phyloP scores from a whole-genome alignment of 208 protist species.

The Strigomonas galati region DNA sequence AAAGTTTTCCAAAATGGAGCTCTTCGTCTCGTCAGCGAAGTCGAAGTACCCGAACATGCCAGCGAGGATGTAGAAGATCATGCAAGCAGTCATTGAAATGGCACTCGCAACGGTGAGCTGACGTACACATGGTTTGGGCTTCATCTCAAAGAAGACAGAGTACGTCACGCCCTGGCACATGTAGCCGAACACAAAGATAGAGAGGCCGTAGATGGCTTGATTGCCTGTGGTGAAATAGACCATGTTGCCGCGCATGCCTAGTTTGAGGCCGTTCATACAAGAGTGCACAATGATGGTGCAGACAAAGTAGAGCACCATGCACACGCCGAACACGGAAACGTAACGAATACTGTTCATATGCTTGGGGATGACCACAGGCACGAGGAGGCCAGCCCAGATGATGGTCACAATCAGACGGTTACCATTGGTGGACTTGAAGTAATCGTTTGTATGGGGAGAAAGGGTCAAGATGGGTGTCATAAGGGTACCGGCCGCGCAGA shows the following conservation, averaged over 20 bases:
- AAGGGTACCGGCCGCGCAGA: conserved; percentile 47
- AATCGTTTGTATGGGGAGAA: conserved; percentile 17
- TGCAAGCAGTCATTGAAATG: conserved; percentile 57
- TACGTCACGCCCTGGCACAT: conserved; percentile 34
- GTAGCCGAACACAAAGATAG: conserved; percentile 1
- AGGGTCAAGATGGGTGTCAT: conserved; percentile 26
- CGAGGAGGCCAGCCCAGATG: conserved; percentile 50
- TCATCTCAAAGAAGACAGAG: conserved; percentile 55
- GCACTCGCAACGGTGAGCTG: conserved; percentile 37
- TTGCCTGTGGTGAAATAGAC: conserved; percentile 44
- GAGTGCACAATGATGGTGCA: conserved; percentile 55
- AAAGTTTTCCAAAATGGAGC: conserved; percentile 53
- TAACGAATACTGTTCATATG: conserved; percentile 72
- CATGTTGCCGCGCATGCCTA: conserved; percentile 33
- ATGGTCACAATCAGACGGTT: conserved; percentile 33
- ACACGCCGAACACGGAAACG: conserved; percentile 55
- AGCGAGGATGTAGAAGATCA: conserved; percentile 50
- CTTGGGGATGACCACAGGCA: conserved; percentile 51
- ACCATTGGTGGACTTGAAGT: conserved; percentile 33
- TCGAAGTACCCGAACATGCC: conserved; percentile 79
- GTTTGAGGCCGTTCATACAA: conserved; percentile 30
- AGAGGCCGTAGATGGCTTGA: conserved; percentile 31
- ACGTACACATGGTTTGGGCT: conserved; percentile 24
- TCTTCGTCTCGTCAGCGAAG: conserved; percentile 41
- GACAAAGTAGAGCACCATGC: conserved; percentile 71